Conservation (phyloP, 1,284 basidiomycete species). For the Rhodotorula sp. region DNA sequence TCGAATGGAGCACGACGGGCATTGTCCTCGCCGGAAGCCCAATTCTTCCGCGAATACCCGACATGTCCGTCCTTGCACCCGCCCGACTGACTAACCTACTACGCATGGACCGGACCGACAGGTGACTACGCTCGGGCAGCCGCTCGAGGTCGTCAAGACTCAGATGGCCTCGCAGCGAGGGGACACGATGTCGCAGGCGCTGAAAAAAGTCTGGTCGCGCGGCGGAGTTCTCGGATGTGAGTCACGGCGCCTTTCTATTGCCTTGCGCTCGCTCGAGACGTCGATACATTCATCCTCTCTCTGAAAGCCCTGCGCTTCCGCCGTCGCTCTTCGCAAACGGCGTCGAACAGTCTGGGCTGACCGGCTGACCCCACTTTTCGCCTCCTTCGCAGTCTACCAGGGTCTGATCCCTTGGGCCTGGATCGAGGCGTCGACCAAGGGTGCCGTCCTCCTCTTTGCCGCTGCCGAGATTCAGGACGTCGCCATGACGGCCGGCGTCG, state of each 20-base stretch:
- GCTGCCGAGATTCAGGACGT: conserved; percentile 89
- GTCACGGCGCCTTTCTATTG: conserved; percentile 3
- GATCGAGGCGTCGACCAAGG: conserved; percentile 99
- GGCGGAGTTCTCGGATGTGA: conserved; percentile 76
- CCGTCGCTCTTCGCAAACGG: too few species aligned
- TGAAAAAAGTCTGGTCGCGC: conserved; percentile 83
- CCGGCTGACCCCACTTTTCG: not conserved
- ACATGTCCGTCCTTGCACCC: not conserved
- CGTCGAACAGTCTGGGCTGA: not conserved
- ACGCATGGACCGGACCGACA: not conserved
- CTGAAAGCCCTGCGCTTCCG: not conserved
- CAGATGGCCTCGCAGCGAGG: conserved; percentile 95
- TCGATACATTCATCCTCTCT: not conserved
- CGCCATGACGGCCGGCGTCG: conserved; percentile 64
- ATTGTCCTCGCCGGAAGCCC: not conserved
- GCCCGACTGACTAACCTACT: not conserved
- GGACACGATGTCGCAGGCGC: conserved; percentile 85
- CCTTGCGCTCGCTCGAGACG: too few species aligned
- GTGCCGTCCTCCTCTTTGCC: conserved; percentile 91
- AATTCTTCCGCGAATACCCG: not conserved
- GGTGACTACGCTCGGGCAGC: conserved; percentile 97
- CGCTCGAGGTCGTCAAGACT: conserved; percentile 96
- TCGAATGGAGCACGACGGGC: not conserved
- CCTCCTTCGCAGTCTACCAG: conserved; percentile 69
- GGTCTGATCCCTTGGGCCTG: conserved; percentile 99